Base-by-base conservation (phyloP, 441 rosid genomes). In the Arabidopsis lyrata region DNA sequence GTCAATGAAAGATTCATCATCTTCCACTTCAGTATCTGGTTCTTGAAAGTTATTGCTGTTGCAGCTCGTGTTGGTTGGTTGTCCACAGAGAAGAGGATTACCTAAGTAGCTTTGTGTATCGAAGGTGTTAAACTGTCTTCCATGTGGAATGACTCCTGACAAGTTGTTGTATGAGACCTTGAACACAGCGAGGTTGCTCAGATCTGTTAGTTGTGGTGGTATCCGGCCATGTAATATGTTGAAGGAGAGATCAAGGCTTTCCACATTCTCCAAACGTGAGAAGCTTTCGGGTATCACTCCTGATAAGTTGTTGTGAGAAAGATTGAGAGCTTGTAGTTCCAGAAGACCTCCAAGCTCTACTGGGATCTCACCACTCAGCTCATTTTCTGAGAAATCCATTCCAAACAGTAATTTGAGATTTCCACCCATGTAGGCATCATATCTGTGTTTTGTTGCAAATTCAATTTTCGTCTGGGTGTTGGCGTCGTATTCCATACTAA, bases 111-210 rank as follows among this genome's bases (percentile, higher is more conserved):
- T 57, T 5, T 8, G 20, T 1, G 18, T 8, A 3, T 62, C 63
- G 2, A 81, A 81, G 0, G 80, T 81, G 4, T 5, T 41, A 2
- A 81, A 78, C 7, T 81, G 82, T 5, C 8, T 57, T 38, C 65
- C 12, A 1, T 22, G 29, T 0, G 70, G 84, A 24, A 54, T 53
- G 11, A 39, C 12, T 1, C 81, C 81, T 0, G 62, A 72, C 27
- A 77, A 31, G 5, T 73, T 72, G 68, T 76, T 80, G 56, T 52
- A 59, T 0, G 76, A 69, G 7, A 68, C 74, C 7, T 54, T 64
- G 41, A 81, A 81, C 0, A 27, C 48, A 1, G 59, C 34, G 0
- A 80, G 16, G 2, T 18, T 61, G n/a, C 14, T 35, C 4, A 80
- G 32, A 2, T 57, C 20, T 0, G 63, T 38, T 11, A 77, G 50